Evolutionary conservation across 768 basidiomycete genomes (phyloP), one percentile per base, ranked within the genome.

Genomic region (Mycena pura): DNA sequence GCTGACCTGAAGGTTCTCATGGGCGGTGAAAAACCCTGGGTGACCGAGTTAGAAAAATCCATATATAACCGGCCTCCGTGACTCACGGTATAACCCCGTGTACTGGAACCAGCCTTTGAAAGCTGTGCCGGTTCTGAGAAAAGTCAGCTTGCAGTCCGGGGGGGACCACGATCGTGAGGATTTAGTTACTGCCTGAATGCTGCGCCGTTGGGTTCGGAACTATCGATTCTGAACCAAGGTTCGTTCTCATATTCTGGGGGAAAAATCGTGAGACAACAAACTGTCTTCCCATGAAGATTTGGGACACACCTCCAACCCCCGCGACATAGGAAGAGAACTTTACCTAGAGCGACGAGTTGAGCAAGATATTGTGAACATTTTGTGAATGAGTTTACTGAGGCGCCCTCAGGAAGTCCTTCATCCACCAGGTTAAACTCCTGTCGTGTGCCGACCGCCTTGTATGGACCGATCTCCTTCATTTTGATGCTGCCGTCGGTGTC

Each of bases 51-150:
- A 41, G 36, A 34, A 10, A 32, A 24, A 32, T 24, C 34, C 17
- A 25, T 32, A 36, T 55, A 17, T n/a, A 55, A 55, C n/a, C 32
- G 34, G 25, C 28, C 15, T 46, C 43, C 6, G 24, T 17, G 45
- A 39, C 55, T 57, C 36, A 57, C 55, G 45, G 46, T 57, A 57
- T n/a, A 48, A 48, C 24, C 57, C 47, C 10, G 6, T 49, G 40
- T 44, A 59, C 21, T 59, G 29, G 29, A 59, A 44, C 57, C 57
- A 59, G 25, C 57, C 57, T 32, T 44, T 58, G 40, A 58, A 58
- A 10, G 57, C 48, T 34, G 57, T 50, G 22, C 57, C 57, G 10
- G 47, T 58, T 48, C 57, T 58, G 10, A 49, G 27, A n/a, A 32
- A 31, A 32, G 1, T 31, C 41, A 44, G 15, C 8, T 13, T 11